Evolutionary conservation across 2,329 filamentous ascomycete species (phyloP).

Genomic region (Alternaria consortialis): DNA sequence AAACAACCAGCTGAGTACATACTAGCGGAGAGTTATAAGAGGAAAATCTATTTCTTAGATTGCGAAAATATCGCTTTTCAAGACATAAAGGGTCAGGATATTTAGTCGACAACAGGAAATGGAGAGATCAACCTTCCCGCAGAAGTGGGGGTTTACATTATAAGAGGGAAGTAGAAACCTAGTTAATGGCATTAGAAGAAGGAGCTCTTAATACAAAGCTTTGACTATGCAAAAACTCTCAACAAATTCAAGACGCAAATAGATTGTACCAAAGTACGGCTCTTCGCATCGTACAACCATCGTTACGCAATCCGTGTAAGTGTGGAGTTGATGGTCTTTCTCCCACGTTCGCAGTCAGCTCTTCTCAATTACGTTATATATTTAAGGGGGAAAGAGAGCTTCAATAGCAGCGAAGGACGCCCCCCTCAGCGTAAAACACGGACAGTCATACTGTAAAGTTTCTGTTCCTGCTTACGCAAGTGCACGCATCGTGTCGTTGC

Average conservation of each 20-base stretch:
- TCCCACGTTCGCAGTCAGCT: neutral
- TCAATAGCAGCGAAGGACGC: neutral
- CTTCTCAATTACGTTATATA: neutral
- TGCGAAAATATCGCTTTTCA: neutral
- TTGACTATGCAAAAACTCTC: neutral
- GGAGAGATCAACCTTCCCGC: neutral
- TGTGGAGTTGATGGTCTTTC: neutral
- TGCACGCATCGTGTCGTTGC: no score
- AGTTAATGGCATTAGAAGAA: neutral
- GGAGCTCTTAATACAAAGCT: neutral
- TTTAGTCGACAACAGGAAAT: neutral
- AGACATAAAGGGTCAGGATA: neutral
- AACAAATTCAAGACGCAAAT: neutral
- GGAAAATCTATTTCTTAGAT: neutral
- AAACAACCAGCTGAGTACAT: neutral
- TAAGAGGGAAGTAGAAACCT: neutral
- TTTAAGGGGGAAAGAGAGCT: neutral
- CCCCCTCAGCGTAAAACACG: neutral
- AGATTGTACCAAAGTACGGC: neutral
- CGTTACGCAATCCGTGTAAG: neutral
- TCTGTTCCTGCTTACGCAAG: no score
- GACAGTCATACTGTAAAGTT: no score
- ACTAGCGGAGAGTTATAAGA: neutral
- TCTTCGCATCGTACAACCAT: neutral
- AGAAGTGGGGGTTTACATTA: neutral